Evolutionary conservation across 208 protist genomes (phyloP), one percentile per base, ranked within the genome.

Genomic region (Acanthamoeba culbertsoni): DNA sequence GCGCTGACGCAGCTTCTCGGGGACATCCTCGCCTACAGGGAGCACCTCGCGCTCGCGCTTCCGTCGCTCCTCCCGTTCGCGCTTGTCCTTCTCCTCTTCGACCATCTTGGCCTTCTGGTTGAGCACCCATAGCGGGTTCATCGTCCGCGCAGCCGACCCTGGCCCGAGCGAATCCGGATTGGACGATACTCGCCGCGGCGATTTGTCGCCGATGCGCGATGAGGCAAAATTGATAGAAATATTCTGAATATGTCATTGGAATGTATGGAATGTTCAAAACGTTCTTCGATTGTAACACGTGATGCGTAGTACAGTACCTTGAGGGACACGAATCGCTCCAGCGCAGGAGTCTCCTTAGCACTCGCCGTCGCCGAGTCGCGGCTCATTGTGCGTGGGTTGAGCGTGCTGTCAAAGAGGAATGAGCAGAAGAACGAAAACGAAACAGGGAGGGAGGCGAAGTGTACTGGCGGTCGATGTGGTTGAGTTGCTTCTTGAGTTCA

Each of bases 11-110:
- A 55, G 42, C 37, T 88, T 88, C 37, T 88, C 79, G 28, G 79
- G 79, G 14, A 88, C 45, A 46, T 77, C 68, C 20, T 77, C 68
- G 37, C 68, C 68, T 18, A 77, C 42, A 23, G 68, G 68, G 8
- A 77, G 35, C 68, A 77, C 68, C 42, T 77, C 68, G 68, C 68
- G 68, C 68, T 77, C 68, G 33, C 68, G 68, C 68, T 77, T 77
- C 10, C 68, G 68, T n/a, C 42, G 68, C 42, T 77, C 68, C 68
- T 77, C 37, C 23, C 68, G 68, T 40, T 77, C 68, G 68, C 68
- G 68, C 68, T 77, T 77, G 37, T 77, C 68, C 42, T 77, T 77
- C 42, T 77, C 68, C 42, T 77, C 68, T 6, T 48, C 68, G 33
- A 48, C 68, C 42, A 28, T 1, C 68, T 77, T 77, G 33, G 68